A percentile compares a stretch with the other conserved stretches of the same genome.
These are phyloP conservation scores for Boletus speciosus DNA, from an alignment of 768 basidiomycete genomes.

Conservation along the genomic window DNA sequence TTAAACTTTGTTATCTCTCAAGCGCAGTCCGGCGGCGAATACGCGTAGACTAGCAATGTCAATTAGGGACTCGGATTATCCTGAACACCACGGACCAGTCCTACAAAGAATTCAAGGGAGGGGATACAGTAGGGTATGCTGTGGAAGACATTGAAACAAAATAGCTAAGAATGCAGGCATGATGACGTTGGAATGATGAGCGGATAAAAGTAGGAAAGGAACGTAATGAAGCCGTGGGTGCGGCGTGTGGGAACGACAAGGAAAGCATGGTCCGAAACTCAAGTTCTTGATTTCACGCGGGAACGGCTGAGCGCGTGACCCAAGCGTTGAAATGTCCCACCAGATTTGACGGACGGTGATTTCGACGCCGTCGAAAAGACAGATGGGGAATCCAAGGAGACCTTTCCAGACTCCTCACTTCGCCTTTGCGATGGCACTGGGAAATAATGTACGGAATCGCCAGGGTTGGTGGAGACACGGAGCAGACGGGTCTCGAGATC, in stretches of 20 bases:
- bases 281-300: slow-evolving; percentile 20
- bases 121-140: slow-evolving; percentile 16
- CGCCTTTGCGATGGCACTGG: slow-evolving; percentile 32
- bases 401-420: slow-evolving; percentile 25
- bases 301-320: slow-evolving; percentile 19
- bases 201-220: slow-evolving; percentile 6
- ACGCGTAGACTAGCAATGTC: not conserved
- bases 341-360: slow-evolving; percentile 19
- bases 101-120: not conserved
- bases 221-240: slow-evolving; percentile 6
- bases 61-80: slow-evolving; percentile 1
- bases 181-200: slow-evolving; percentile 15
- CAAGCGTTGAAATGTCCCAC: slow-evolving; percentile 18
- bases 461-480: slow-evolving; percentile 24
- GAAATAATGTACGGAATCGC: slow-evolving; percentile 33
- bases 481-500: slow-evolving; percentile 30
- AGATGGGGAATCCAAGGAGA: slow-evolving; percentile 30
- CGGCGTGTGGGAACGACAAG: slow-evolving; percentile 4
- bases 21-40: not conserved
- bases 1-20: slow-evolving; percentile 14
- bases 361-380: slow-evolving; percentile 23
- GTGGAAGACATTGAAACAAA: not conserved
- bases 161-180: not conserved
- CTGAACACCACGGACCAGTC: not conserved
- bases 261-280: not conserved